Percentiles rank a stretch among this genome's conserved stretches.
Conservation (phyloP, 305 asterid species). For the Plantago coronopus region DNA sequence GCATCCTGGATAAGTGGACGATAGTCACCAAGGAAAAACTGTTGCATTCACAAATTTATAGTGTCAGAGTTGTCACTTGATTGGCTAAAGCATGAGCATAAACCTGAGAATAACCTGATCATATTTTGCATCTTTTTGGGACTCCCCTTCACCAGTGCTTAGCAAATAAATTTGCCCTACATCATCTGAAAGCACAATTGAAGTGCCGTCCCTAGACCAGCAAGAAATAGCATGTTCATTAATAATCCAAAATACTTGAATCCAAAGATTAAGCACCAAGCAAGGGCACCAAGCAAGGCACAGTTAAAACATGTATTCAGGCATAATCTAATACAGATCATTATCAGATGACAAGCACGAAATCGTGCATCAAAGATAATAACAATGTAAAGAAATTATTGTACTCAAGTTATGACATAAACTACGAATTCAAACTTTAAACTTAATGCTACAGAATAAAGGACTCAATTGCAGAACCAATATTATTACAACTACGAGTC, state of each 20-base stretch:
- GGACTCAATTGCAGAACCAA: constrained; percentile 7
- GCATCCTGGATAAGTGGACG: constrained; percentile 83
- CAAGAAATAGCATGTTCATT: constrained; percentile 33
- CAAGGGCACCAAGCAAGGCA: no score
- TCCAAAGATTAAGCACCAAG: neutral
- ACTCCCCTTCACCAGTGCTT: constrained; percentile 96
- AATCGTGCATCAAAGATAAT: neutral
- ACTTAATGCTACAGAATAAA: constrained; percentile 9
- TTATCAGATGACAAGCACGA: constrained; percentile 13
- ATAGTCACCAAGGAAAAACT: constrained; percentile 99
- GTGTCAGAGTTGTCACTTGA: constrained; percentile 25
- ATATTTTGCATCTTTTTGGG: constrained; percentile 94
- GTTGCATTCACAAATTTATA: constrained; percentile 27
- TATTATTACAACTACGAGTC: neutral
- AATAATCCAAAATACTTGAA: constrained; percentile 3
- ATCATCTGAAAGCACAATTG: constrained; percentile 95
- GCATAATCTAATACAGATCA: neutral
- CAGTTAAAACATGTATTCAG: constrained; percentile 5
- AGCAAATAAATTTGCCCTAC: constrained; percentile 93
- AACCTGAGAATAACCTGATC: constrained; percentile 65
- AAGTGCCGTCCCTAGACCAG: constrained; percentile 88
- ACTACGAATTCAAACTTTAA: constrained; percentile 1
- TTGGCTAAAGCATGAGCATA: constrained; percentile 16
- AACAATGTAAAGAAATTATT: constrained; percentile 16
- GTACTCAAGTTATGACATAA: constrained; percentile 17